Evolutionary conservation across 2,329 filamentous ascomycete species (phyloP).

Genomic region (Colletotrichum falcatum): DNA sequence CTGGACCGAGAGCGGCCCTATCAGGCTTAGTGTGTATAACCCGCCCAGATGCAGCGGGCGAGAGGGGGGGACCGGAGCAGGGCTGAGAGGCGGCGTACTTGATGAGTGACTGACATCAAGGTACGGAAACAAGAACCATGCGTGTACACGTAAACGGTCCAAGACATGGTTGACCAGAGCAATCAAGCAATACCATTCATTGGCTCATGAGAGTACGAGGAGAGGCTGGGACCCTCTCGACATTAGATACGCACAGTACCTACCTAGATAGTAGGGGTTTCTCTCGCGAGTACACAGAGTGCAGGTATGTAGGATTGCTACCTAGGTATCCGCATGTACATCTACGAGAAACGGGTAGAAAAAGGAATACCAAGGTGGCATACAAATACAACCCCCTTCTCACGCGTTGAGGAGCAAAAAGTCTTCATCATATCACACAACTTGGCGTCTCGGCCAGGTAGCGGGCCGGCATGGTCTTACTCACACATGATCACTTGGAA

Average conservation of each 20-base stretch:
- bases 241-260: too few relatives aligned
- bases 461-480: background rate
- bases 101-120: background rate
- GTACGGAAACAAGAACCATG: too few relatives aligned
- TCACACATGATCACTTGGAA: background rate
- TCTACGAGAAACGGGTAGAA: background rate
- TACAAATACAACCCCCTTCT: background rate
- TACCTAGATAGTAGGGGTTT: background rate
- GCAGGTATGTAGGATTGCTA: too few relatives aligned
- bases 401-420: background rate
- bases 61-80: background rate
- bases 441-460: background rate
- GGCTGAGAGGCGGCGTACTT: background rate
- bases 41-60: background rate
- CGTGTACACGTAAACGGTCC: background rate
- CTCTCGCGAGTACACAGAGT: too few relatives aligned
- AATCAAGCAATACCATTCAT: background rate
- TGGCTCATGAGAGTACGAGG: background rate
- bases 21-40: background rate
- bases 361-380: background rate
- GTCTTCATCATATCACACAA: background rate
- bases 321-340: background rate
- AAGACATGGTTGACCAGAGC: background rate
- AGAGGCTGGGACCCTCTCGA: too few relatives aligned
- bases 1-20: background rate